phyloP scores from a whole-genome alignment of 805 yeast genomes.

The Pichia paraexigua region DNA sequence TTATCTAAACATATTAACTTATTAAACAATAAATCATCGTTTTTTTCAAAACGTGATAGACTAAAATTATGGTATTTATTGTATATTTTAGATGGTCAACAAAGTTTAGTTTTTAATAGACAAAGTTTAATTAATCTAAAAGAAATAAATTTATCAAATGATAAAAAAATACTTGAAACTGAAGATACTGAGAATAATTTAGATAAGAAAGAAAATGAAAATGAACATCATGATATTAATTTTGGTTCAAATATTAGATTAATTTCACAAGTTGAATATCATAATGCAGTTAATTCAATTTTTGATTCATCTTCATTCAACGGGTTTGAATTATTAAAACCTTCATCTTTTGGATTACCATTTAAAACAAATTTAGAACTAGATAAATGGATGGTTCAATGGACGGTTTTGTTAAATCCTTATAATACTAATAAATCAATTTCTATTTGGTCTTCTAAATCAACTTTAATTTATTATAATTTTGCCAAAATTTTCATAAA shows the following conservation, averaged over 20 bases:
- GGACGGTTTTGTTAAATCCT: constrained; percentile 65
- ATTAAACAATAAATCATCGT: constrained; percentile 19
- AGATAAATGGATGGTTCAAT: constrained; percentile 74
- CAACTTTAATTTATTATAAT: constrained; percentile 61
- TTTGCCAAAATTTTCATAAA: constrained; percentile 72
- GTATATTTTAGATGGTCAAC: constrained; percentile 62
- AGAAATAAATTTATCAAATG: constrained; percentile 37
- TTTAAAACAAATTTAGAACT: constrained; percentile 58
- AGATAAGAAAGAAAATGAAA: not conserved
- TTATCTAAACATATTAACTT: constrained; percentile 48
- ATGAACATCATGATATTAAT: constrained; percentile 4
- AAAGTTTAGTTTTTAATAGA: constrained; percentile 51
- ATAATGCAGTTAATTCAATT: constrained; percentile 52
- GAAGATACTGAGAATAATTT: constrained; percentile 1
- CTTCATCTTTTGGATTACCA: constrained; percentile 58
- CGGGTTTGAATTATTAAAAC: constrained; percentile 54
- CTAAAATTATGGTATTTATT: constrained; percentile 60
- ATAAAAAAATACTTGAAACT: constrained; percentile 31
- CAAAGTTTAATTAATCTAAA: constrained; percentile 43
- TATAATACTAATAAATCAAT: constrained; percentile 37
- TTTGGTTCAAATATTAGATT: constrained; percentile 43
- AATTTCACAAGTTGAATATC: constrained; percentile 61
- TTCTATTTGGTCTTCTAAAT: constrained; percentile 60
- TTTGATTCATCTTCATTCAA: constrained; percentile 36
- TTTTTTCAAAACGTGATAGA: constrained; percentile 27